phyloP scores from a whole-genome alignment of 176 grass and related monocot species.

The Hsuehochloa calcarea region DNA sequence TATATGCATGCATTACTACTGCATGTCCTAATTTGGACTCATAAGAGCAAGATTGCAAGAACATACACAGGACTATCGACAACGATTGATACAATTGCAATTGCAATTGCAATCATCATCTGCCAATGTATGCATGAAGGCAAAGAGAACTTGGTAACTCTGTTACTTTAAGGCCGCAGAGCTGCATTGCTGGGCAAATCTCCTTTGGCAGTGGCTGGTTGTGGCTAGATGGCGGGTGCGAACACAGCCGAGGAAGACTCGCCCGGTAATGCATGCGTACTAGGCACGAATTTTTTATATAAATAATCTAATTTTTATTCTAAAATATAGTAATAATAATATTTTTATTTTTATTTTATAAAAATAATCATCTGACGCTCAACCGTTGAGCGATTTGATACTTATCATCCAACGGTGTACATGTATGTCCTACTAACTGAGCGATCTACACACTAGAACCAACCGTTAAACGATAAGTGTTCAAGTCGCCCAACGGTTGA shows the following conservation, averaged over 20 bases:
- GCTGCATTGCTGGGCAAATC: constrained; percentile 57
- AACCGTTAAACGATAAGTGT: too few species aligned
- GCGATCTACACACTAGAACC: too few species aligned
- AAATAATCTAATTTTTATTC: too few species aligned
- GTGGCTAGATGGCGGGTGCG: neutral
- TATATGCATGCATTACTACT: neutral
- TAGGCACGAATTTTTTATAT: too few species aligned
- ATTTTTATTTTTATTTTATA: too few species aligned
- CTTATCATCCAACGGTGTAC: too few species aligned
- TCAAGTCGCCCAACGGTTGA: too few species aligned
- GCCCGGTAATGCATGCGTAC: constrained; percentile 38
- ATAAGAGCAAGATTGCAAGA: neutral
- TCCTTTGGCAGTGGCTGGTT: constrained; percentile 47
- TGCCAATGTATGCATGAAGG: neutral
- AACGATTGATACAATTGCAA: neutral
- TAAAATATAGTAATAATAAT: too few species aligned
- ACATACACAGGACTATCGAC: neutral
- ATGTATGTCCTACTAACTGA: too few species aligned
- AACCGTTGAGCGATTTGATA: too few species aligned
- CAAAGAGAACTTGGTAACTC: neutral
- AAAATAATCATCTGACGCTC: too few species aligned
- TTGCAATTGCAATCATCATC: neutral
- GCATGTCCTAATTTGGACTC: neutral
- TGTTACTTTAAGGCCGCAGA: neutral
- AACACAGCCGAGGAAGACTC: constrained; percentile 52